phyloP scores from a whole-genome alignment of 75 land plant genomes.

The Pseudotsuga menziesii region DNA sequence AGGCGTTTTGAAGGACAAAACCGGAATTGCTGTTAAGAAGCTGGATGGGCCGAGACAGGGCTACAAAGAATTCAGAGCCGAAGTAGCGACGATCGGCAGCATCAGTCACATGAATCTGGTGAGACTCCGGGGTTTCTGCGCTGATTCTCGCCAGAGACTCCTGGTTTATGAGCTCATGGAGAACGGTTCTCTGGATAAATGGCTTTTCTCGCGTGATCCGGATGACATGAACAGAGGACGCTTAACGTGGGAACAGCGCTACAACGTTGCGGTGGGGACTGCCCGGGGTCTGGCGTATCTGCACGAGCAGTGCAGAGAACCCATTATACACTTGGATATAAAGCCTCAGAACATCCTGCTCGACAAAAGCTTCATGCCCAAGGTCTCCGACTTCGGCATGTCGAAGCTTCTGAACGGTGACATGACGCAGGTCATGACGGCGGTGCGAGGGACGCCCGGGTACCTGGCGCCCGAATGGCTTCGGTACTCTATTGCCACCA shows the following conservation, averaged over 20 bases:
- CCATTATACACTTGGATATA: constrained; percentile 46
- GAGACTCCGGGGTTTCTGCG: constrained; percentile 32
- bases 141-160: constrained; percentile 14
- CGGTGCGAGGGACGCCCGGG: constrained; percentile 39
- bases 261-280: constrained; percentile 19
- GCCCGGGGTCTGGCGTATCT: constrained; percentile 32
- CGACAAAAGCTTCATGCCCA: constrained; percentile 32
- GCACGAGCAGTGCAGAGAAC: constrained; percentile 26
- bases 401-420: constrained; percentile 29
- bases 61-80: constrained; percentile 33
- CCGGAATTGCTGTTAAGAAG: constrained; percentile 30
- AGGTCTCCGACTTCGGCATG: constrained; percentile 55
- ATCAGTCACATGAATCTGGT: constrained; percentile 33
- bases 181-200: constrained; percentile 24
- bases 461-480: constrained; percentile 41
- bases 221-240: too few species aligned
- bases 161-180: constrained; percentile 31
- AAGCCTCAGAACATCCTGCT: constrained; percentile 42
- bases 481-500: not conserved
- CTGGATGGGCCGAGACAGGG: constrained; percentile 26
- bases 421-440: constrained; percentile 14
- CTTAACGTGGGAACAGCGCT: constrained; percentile 14
- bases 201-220: constrained; percentile 13
- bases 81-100: constrained; percentile 39
- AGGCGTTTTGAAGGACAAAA: constrained; percentile 10